These are phyloP conservation scores for Larix kaempferi DNA, from an alignment of 75 land plant genomes.

Conservation along the genomic window DNA sequence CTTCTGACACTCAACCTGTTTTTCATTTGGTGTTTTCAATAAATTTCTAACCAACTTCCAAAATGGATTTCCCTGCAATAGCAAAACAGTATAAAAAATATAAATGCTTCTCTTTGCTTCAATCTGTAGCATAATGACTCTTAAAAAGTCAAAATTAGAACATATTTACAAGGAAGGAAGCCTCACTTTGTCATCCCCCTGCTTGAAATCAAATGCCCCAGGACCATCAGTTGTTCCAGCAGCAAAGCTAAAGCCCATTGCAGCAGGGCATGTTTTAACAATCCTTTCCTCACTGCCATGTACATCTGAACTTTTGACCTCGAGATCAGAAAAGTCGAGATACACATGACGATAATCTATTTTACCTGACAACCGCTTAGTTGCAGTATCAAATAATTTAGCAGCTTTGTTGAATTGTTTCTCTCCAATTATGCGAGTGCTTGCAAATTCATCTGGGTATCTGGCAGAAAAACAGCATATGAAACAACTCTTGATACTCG, in stretches of 20 bases:
- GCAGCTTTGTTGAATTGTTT: constrained; percentile 59
- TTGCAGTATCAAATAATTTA: constrained; percentile 47
- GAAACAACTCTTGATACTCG: not conserved
- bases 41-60: constrained; percentile 60
- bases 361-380: constrained; percentile 51
- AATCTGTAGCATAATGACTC: too few species aligned
- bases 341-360: constrained; percentile 62
- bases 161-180: not conserved
- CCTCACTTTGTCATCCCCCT: constrained; percentile 64
- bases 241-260: constrained; percentile 79
- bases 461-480: constrained; percentile 20
- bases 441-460: constrained; percentile 78
- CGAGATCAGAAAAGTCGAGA: constrained; percentile 55
- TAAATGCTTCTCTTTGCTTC: not conserved
- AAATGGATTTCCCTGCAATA: constrained; percentile 52
- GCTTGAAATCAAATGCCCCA: constrained; percentile 70
- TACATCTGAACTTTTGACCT: constrained; percentile 28
- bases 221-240: constrained; percentile 95
- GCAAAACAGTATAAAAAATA: not conserved
- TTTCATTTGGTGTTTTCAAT: constrained; percentile 44
- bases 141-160: not conserved
- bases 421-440: constrained; percentile 72
- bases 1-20: constrained; percentile 68
- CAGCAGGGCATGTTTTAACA: constrained; percentile 76
- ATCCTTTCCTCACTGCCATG: constrained; percentile 2